Percentiles rank a stretch among this genome's conserved stretches.
Conservation (phyloP, 2,329 filamentous ascomycete species). For the Dactylellina sp. region DNA sequence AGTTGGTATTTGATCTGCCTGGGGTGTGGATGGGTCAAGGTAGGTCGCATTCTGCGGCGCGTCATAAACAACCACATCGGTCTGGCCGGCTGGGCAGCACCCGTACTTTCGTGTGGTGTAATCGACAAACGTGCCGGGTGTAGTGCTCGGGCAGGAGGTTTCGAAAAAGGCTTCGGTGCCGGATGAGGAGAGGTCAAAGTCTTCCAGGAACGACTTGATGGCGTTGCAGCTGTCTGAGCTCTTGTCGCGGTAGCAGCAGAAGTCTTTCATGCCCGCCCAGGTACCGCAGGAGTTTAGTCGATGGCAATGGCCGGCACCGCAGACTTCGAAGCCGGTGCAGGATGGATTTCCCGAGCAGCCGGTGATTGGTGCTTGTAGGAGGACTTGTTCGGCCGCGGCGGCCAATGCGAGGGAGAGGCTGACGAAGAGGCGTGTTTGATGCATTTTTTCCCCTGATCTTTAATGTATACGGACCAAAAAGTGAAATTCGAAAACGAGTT, state of each 20-base stretch:
- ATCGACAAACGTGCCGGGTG: not conserved
- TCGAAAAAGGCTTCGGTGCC: constrained; percentile 4
- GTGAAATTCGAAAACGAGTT: not conserved
- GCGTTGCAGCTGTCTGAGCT: not conserved
- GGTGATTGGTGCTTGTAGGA: constrained; percentile 8
- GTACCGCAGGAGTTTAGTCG: constrained; percentile 22
- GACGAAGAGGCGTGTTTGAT: not conserved
- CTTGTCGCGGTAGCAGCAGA: constrained; percentile 14
- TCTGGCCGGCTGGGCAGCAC: constrained; percentile 9
- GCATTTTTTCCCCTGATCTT: constrained; percentile 16
- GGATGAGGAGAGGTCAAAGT: constrained; percentile 1
- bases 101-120: not conserved
- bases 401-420: not conserved
- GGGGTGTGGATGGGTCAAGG: not conserved
- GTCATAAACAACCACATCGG: constrained; percentile 8
- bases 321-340: constrained; percentile 18
- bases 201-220: not conserved
- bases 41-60: constrained; percentile 13
- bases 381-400: not conserved
- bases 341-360: constrained; percentile 1
- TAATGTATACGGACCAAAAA: too few relatives aligned
- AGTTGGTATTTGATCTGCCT: not conserved
- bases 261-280: constrained; percentile 5
- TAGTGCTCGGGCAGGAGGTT: constrained; percentile 7
- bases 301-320: constrained; percentile 13